Base-by-base conservation (phyloP, 495 filamentous ascomycete genomes). In the Penicillium antarcticum region DNA sequence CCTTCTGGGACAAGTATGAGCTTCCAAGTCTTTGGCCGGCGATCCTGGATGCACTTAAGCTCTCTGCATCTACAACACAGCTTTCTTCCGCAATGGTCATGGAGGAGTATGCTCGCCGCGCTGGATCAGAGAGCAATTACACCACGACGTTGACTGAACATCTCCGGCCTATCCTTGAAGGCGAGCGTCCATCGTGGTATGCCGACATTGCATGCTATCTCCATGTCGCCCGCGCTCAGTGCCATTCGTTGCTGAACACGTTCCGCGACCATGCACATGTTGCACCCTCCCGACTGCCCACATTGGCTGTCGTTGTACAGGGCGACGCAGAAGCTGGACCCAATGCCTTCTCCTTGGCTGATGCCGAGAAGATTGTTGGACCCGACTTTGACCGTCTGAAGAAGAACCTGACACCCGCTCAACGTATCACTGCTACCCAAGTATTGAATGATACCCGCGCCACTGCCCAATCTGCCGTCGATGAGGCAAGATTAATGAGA, bases 191-290 rank as follows among this genome's bases (percentile, higher is more conserved):
- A 33, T 64, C 76, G 3, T 87, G 85, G 67, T 97, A 97, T 65
- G 81, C 85, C 23, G 94, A 98, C 61, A 80, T 97, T 45, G 83
- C 94, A 31, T 89, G 83, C 72, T 95, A 88, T 62, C 83, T 95
- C 4, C 88, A 91, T 65, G 82, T 95, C 35, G 89, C 90, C 17
- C 85, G 92, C 45, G 87, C 91, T 7, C 94, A 95, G 63, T 96
- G 92, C 63, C 87, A 90, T 50, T 88, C 91, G 32, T 72, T 98
- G 29, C 72, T 97, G 51, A 95, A 91, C 65, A 76, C 89, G 23
- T 97, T 97, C 80, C 79, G 88, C 52, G 91, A 96, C 52, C 81
- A 89, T 51, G 89, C 86, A 19, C 89, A 91, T 62, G 83, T 96
- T 11, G 72, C 85, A 36, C 72, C 78, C 41, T 73, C 78, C 39